Base-by-base conservation (phyloP, 2,329 filamentous ascomycete species). In the Fusarium gaditjirri region DNA sequence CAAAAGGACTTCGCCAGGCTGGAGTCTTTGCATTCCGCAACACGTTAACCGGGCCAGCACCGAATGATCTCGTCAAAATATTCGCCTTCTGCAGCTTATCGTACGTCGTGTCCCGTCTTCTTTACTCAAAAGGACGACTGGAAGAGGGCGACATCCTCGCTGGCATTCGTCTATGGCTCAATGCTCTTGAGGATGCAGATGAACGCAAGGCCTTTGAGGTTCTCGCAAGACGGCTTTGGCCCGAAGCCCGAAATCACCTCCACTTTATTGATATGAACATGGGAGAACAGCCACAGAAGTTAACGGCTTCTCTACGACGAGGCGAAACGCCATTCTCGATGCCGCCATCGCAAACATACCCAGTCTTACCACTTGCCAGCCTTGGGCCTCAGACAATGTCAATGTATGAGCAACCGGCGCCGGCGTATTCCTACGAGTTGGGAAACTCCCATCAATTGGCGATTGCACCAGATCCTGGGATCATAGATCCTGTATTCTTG, bases 31-130 rank as follows among this genome's bases (percentile, higher is more conserved):
- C 75, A 3, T 73, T 76, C 1, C 74, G 74, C 7, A 65, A 71
- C 23, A 73, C 60, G 5, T 3, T 77, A 11, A 68, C 67, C 1
- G 72, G 64, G 0, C 42, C 63, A 0, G 12, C 21, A 0, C 75
- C 75, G 0, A 67, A 55, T 17, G 50, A 68, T 3, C 55, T 76
- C 1, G 19, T 25, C 4, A 62, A 66, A 0, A 14, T 76, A 3
- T 74, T 77, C 14, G 71, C 75, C 0, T 74, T 77, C 11, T 60
- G 72, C 11, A 65, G 69, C 14, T n/a, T 77, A 3, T 77, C 75
- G 0, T 75, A 76, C 4, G 70, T 75, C 0, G 66, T 74, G 1
- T 76, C 75, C 0, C 23, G 57, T 8, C 59, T 77, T 0, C 49
- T 76, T 0, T 36, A 33, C 6, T 29, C 54, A 0, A 61, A 53